phyloP scores from a whole-genome alignment of 345 rosid species.

The Populus ilicifolia region DNA sequence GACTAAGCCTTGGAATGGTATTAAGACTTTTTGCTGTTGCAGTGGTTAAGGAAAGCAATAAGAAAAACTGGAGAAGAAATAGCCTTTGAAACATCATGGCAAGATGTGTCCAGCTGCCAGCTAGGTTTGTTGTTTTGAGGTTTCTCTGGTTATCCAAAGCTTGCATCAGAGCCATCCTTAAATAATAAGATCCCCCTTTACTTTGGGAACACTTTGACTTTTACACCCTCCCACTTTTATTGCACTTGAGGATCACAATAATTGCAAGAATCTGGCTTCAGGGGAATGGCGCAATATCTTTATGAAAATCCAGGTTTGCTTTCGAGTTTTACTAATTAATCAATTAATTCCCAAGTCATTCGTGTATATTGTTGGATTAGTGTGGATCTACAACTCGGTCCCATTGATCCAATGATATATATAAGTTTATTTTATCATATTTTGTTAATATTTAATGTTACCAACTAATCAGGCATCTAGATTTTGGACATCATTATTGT shows the following conservation, averaged over 20 bases:
- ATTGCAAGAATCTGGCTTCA: background rate
- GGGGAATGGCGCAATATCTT: background rate
- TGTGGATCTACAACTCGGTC: too few relatives aligned
- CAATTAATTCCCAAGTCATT: too few relatives aligned
- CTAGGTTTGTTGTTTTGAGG: background rate
- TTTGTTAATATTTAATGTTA: too few relatives aligned
- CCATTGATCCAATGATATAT: too few relatives aligned
- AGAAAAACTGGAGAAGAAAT: background rate
- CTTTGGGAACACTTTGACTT: background rate
- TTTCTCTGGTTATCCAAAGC: background rate
- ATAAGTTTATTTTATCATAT: too few relatives aligned
- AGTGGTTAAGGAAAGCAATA: background rate
- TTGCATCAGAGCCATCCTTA: background rate
- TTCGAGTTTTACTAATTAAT: too few relatives aligned
- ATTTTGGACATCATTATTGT: too few relatives aligned
- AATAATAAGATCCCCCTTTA: background rate
- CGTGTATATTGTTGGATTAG: too few relatives aligned
- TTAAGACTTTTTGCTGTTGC: background rate
- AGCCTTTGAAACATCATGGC: conserved; percentile 4
- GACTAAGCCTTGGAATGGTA: conserved; percentile 35
- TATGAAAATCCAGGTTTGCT: background rate
- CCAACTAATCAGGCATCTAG: too few relatives aligned
- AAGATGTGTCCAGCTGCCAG: background rate
- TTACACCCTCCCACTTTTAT: background rate
- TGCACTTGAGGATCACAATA: background rate